Evolutionary conservation across 2,329 filamentous ascomycete species (phyloP), one percentile per base, ranked within the genome.

Genomic region (Rhynchosporium agropyri): DNA sequence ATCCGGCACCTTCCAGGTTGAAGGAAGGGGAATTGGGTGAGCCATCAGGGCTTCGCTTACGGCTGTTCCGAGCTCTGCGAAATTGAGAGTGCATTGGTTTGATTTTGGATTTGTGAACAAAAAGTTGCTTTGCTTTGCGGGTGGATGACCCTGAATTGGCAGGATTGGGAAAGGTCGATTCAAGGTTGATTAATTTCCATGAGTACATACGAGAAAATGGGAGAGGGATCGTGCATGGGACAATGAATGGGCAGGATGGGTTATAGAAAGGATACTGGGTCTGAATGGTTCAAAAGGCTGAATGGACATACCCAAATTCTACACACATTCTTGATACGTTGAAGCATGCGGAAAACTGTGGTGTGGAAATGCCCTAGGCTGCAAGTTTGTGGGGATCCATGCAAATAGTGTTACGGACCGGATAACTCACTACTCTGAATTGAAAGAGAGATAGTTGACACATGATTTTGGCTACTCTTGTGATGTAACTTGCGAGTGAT

Each of bases 151-250:
- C 26, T 56, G 38, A 33, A 36, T 46, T 46, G 42, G 40, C 9
- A 4, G 46, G 50, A 12, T 10, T 9, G 33, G 59, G 4, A 43
- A 51, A 8, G 26, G 38, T 20, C 20, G 12, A 33, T 42, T 28
- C n/a, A 36, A 48, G 50, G 38, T 26, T 49, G 28, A 31, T 20
- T 20, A 40, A 46, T 29, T 61, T 51, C 51, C 51, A 57, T 56
- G 59, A 51, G 51, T 61, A 61, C 43, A 56, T 57, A 57, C 26
- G 59, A 56, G 59, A 31, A 61, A 56, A 61, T 57, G 59, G 59
- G 59, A 57, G 15, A 43, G 20, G 20, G 20, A 40, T 15, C 33
- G 46, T 20, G 20, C 20, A 31, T 12, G 12, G 36, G 46, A 48
- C 7, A 46, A 36, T 42, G 43, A 15, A 4, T 36, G 42, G 50